Base-by-base conservation (phyloP, 2,329 filamentous ascomycete genomes). In the Trichoderma sp. region DNA sequence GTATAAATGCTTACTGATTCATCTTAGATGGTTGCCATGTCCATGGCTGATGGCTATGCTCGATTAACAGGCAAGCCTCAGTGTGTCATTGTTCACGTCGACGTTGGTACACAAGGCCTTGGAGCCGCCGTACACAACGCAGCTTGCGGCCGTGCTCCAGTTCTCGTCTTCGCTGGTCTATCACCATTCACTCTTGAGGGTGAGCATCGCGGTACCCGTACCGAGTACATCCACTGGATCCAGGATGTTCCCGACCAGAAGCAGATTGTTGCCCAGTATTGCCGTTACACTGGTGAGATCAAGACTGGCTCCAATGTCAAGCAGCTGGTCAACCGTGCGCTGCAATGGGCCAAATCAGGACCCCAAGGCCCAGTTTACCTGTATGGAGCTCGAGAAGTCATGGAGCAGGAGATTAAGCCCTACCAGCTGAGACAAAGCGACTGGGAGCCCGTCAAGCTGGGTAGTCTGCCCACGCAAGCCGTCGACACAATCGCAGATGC, bases 201-300 rank as follows among this genome's bases (percentile, higher is more conserved):
- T 17, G 93, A 95, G 80, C 88, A 92, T 82, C 87, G 91, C 1
- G 93, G 93, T 13, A 91, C 87, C n/a, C 85, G 93, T 68, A 94
- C 92, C 1, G 93, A 95, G 80, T 95, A 93, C 79, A 95, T 94
- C 75, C 93, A 95, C 79, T 95, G 93, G 92, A 91, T 95, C 36
- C 93, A 95, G 77, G 92, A 95, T 80, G 91, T 94, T 3, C 92
- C 91, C 0, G 92, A 95, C 76, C 93, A 95, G 80, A 93, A 92
- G 79, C 87, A 90, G 76, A 95, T 97, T 72, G 84, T 97, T 4
- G 85, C 88, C 0, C 94, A 97, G 82, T 97, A 97, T 81, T 97
- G 94, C 79, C 88, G 94, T 11, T 97, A 96, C 77, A 84, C 91
- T 0, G 93, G 87, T 4, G 94, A 97, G 83, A 90, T 97, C 80